These are phyloP conservation scores for Endocalyx cinctus DNA, from an alignment of 2,329 filamentous ascomycete species.

Conservation along the genomic window DNA sequence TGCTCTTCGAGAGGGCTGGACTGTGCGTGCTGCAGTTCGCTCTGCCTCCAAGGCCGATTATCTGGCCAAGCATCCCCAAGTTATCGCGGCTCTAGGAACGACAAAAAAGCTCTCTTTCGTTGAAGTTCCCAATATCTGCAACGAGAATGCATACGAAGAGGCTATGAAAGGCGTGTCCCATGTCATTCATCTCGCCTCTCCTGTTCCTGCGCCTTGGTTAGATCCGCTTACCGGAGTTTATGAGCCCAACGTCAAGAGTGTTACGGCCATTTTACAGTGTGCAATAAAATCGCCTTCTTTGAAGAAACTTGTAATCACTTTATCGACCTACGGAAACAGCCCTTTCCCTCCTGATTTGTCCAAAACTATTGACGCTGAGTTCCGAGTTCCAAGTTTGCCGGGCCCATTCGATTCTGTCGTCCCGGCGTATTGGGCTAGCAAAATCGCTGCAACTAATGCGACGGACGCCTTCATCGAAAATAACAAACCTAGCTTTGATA, in stretches of 20 bases:
- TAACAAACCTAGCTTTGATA: constrained; percentile 3
- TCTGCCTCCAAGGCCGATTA: constrained; percentile 3
- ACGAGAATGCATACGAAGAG: constrained; percentile 33
- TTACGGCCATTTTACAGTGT: constrained; percentile 30
- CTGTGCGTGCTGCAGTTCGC: constrained; percentile 26
- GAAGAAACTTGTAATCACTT: constrained; percentile 39
- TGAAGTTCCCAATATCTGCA: constrained; percentile 33
- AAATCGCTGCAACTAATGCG: constrained; percentile 8
- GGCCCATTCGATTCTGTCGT: constrained; percentile 9
- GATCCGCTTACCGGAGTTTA: constrained; percentile 10
- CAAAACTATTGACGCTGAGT: constrained; percentile 5
- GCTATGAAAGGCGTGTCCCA: constrained; percentile 34
- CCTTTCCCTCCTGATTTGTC: constrained; percentile 7
- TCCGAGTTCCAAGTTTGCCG: constrained; percentile 5
- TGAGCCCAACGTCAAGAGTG: constrained; percentile 31
- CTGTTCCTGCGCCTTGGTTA: constrained; percentile 24
- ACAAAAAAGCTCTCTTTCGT: constrained; percentile 17
- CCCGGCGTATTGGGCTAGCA: constrained; percentile 8
- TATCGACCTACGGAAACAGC: constrained; percentile 20
- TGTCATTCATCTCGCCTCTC: constrained; percentile 33
- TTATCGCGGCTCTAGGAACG: constrained; percentile 9
- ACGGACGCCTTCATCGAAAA: constrained; percentile 8
- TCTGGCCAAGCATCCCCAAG: constrained; percentile 5
- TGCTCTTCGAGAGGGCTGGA: constrained; percentile 20
- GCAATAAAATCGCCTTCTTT: constrained; percentile 29